phyloP scores from a whole-genome alignment of 2,329 filamentous ascomycete genomes.

The Trichoderma aggressivum region DNA sequence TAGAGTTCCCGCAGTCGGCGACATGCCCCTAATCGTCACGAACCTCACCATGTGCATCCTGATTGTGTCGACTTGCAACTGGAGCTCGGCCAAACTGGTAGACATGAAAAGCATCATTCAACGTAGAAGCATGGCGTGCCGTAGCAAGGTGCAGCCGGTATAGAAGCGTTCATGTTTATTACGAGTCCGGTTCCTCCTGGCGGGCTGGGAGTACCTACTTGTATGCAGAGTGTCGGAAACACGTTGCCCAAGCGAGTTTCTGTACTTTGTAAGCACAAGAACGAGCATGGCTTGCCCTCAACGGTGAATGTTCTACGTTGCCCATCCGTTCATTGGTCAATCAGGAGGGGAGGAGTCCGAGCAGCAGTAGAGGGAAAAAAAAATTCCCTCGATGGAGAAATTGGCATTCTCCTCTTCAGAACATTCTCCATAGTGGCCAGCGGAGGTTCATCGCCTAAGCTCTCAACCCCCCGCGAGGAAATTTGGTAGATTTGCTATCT shows the following conservation, averaged over 20 bases:
- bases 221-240: not conserved
- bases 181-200: not conserved
- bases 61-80: not conserved
- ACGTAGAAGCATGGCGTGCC: not conserved
- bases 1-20: not conserved
- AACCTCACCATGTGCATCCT: not conserved
- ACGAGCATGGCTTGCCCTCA: slow-evolving; percentile 1
- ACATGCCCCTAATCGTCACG: not conserved
- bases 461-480: not conserved
- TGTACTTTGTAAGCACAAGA: slow-evolving; percentile 10
- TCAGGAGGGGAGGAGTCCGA: not conserved
- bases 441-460: not conserved
- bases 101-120: not conserved
- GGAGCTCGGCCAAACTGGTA: not conserved
- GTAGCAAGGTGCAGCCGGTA: not conserved
- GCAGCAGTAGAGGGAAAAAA: not conserved
- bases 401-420: not conserved
- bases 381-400: slow-evolving; percentile 12
- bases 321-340: slow-evolving; percentile 17
- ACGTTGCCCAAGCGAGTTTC: not conserved
- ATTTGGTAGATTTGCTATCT: not conserved
- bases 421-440: not conserved
- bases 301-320: slow-evolving; percentile 1
- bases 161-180: not conserved
- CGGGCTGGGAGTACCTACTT: not conserved